Percentiles rank a stretch among this genome's conserved stretches.
These are phyloP conservation scores for Psilocybe tampanensis DNA, from an alignment of 768 basidiomycete genomes.

Conservation along the genomic window DNA sequence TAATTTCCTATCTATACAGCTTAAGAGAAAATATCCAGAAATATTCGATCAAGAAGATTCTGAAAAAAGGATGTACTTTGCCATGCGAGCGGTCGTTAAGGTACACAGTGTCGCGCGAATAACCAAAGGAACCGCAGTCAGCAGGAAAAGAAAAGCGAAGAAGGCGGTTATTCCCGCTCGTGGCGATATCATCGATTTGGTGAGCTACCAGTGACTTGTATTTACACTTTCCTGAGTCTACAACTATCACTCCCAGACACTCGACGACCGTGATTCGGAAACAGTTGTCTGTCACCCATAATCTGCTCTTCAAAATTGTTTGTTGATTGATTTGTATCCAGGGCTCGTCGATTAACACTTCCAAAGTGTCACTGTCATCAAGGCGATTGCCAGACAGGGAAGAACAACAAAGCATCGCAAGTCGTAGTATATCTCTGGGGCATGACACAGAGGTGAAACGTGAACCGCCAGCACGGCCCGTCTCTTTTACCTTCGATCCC, in stretches of 20 bases:
- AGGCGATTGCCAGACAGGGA: too few relatives aligned
- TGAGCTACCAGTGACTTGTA: background rate
- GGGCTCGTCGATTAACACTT: too few relatives aligned
- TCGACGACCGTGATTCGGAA: background rate
- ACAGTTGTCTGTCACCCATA: background rate
- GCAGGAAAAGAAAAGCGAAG: background rate
- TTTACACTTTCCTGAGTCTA: background rate
- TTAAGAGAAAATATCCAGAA: background rate
- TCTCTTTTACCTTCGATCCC: background rate
- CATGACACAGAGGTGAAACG: too few relatives aligned
- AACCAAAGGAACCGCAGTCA: background rate
- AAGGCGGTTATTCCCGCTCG: background rate
- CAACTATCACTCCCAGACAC: background rate
- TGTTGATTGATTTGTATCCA: too few relatives aligned
- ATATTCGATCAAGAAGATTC: background rate
- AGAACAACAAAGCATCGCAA: too few relatives aligned
- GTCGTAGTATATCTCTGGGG: too few relatives aligned
- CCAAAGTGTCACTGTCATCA: too few relatives aligned
- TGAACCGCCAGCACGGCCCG: background rate
- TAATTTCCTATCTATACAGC: background rate
- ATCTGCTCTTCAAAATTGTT: background rate
- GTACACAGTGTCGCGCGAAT: background rate
- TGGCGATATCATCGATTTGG: background rate
- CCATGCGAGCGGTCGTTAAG: background rate
- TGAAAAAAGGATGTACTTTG: background rate